Evolutionary conservation across 441 rosid species (phyloP).

Genomic region (Gossypium davidsonii): DNA sequence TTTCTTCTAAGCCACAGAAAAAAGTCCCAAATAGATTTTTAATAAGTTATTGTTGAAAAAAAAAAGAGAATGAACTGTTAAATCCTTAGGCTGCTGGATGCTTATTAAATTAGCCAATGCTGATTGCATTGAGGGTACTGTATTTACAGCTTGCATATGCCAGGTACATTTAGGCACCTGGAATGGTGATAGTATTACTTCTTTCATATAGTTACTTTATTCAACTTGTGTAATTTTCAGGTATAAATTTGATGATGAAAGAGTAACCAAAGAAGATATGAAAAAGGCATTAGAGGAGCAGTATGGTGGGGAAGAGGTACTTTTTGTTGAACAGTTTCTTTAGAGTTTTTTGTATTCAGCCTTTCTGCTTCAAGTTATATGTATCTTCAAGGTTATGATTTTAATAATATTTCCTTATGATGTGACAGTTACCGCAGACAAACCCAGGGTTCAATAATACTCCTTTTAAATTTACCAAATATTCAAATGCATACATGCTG

Average conservation of each 20-base stretch:
- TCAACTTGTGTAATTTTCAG: conserved; percentile 20
- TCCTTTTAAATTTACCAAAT: conserved; percentile 46
- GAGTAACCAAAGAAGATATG: conserved; percentile 44
- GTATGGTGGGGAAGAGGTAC: conserved; percentile 53
- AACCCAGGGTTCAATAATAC: conserved; percentile 45
- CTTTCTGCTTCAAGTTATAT: neutral
- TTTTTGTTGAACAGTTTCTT: neutral
- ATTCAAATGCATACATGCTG: conserved; percentile 53
- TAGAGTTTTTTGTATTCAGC: neutral
- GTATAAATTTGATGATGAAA: conserved; percentile 52
- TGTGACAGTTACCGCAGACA: conserved; percentile 36
- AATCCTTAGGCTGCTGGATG: neutral
- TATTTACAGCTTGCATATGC: neutral
- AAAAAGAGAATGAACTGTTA: neutral
- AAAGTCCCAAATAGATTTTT: neutral
- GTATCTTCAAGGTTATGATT: conserved; percentile 4
- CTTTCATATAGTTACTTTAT: neutral
- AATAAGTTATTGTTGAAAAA: neutral
- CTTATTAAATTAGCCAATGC: neutral
- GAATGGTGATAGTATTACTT: neutral
- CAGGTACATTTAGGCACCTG: neutral
- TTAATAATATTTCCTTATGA: conserved; percentile 5
- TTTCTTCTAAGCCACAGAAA: neutral
- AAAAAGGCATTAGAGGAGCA: conserved; percentile 46
- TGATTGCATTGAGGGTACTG: neutral